Conservation (phyloP, 148 eudicot species). For the Spergularia marina region DNA sequence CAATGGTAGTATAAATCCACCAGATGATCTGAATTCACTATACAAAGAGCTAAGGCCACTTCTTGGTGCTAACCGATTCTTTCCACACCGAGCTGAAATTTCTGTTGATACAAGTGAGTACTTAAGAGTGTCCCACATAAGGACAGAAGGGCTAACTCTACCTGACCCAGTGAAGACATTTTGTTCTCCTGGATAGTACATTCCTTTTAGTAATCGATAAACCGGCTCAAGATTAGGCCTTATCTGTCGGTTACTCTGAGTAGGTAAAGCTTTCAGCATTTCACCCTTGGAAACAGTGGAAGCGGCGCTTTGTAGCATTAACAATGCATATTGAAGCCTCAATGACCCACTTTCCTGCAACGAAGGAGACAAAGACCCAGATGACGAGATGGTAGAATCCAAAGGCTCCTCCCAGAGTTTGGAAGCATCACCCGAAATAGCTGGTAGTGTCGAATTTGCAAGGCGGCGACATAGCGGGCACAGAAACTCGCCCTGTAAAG, state of each 20-base stretch:
- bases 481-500: slow-evolving; percentile 80
- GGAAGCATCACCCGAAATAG: slow-evolving; percentile 43
- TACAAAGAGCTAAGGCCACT: slow-evolving; percentile 48
- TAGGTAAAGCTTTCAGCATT: slow-evolving; percentile 47
- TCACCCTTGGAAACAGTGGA: slow-evolving; percentile 58
- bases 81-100: slow-evolving; percentile 79
- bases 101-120: slow-evolving; percentile 84
- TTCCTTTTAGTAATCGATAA: slow-evolving; percentile 49
- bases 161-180: slow-evolving; percentile 51
- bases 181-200: slow-evolving; percentile 63
- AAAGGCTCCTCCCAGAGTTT: slow-evolving; percentile 33
- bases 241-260: slow-evolving; percentile 39
- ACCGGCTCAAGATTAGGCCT: slow-evolving; percentile 55
- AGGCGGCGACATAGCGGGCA: slow-evolving; percentile 99
- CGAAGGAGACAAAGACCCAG: slow-evolving; percentile 23
- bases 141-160: slow-evolving; percentile 61
- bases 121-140: slow-evolving; percentile 91
- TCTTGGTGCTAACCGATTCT: slow-evolving; percentile 41
- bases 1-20: slow-evolving; percentile 68
- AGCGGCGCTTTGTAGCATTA: slow-evolving; percentile 59
- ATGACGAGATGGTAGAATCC: slow-evolving; percentile 22
- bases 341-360: slow-evolving; percentile 31
- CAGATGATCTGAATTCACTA: slow-evolving; percentile 68
- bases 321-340: slow-evolving; percentile 47
- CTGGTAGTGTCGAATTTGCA: slow-evolving; percentile 77